Base-by-base conservation (phyloP, 495 filamentous ascomycete species). In the Glarea lozoyensis region DNA sequence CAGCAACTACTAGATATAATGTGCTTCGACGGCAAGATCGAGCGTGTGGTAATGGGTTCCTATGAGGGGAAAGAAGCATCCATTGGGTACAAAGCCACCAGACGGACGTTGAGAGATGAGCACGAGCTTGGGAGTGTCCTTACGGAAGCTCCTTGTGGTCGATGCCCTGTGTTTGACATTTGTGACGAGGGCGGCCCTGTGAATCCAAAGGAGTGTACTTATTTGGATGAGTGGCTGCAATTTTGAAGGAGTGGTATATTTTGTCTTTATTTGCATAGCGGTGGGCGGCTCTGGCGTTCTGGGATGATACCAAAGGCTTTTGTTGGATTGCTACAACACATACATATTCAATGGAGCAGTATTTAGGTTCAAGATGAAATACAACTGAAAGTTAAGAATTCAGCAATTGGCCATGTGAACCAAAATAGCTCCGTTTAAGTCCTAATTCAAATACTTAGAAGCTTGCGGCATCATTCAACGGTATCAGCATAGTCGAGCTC, bases 141-240 rank as follows among this genome's bases (percentile, higher is more conserved):
- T 55, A 92, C 83, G 1, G 87, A 95, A 52, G 79, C 80, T 2
- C 92, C 92, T 6, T 98, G 92, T 67, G 90, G 88, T 12, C 69
- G 76, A 47, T 98, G 92, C 59, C 92, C 93, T 0, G 92, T 96
- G n/a, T 93, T 95, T 63, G 77, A 83, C 29, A 67, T 95, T 15
- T 98, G 92, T 61, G 82, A 82, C 36, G 85, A 92, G 41, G 88
- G 83, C 4, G 88, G 88, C 1, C 82, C 84, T 7, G 86, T 97
- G 24, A 92, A 81, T 57, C 86, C 92, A 1, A 82, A 80, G 42
- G 94, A 75, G 37, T 98, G 92, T 59, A 83, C 87, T 31, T 98
- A 97, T 54, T 96, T 93, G 55, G 70, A 79, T 41, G 73, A 80
- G 3, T 97, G 90, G 90, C 61, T 95, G 15, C 63, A 66, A 27